Conservation (phyloP, 140 eudicot genomes). For the Stevia rebaudiana region DNA sequence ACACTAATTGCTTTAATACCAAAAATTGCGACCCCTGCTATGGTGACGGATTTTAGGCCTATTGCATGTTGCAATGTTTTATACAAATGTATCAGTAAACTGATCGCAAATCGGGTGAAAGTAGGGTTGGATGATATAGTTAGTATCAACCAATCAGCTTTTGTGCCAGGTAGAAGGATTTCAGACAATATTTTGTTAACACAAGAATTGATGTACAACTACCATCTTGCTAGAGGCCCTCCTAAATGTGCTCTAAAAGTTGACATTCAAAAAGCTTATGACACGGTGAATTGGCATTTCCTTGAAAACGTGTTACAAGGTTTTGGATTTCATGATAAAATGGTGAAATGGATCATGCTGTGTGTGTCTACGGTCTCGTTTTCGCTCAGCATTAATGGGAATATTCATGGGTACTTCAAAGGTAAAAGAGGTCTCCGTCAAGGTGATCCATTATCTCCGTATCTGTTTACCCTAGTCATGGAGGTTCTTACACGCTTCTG, state of each 20-base stretch:
- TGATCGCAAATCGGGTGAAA: too few species aligned
- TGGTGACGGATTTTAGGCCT: background rate
- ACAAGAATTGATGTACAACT: background rate
- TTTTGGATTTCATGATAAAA: background rate
- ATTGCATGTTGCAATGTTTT: background rate
- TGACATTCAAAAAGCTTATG: background rate
- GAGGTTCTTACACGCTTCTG: too few species aligned
- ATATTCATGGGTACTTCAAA: background rate
- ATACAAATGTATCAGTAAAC: background rate
- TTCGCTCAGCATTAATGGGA: background rate
- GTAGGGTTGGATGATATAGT: too few species aligned
- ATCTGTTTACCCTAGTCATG: background rate
- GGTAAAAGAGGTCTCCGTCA: background rate
- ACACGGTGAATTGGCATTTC: background rate
- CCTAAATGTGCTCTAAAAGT: background rate
- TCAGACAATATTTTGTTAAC: background rate
- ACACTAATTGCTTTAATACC: background rate
- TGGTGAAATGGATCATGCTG: background rate
- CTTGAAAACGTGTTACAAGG: background rate
- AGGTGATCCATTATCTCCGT: background rate
- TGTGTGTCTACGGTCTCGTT: background rate
- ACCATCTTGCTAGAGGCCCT: background rate
- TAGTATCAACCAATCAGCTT: too few species aligned
- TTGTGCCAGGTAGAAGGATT: too few species aligned
- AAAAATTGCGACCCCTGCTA: background rate